Conservation (phyloP, 129 eudicot genomes). For the Lonicera japonica region DNA sequence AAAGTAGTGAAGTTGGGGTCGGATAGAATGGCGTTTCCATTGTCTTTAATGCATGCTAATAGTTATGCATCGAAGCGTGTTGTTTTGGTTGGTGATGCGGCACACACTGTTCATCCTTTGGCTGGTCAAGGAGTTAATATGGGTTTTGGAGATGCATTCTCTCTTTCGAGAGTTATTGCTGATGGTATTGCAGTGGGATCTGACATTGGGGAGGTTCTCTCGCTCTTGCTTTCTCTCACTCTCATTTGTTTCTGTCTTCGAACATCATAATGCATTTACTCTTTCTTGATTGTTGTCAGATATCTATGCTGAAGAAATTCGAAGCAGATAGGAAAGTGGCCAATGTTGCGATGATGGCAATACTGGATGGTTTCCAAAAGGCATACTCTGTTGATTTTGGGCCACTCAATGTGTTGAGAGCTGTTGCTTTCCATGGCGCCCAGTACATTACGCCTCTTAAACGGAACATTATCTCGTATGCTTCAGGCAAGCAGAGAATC, state of each 20-base stretch:
- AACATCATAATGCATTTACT: too few relatives aligned
- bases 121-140: too few relatives aligned
- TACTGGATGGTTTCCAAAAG: too few relatives aligned
- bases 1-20: too few relatives aligned
- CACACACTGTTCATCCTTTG: conserved; percentile 98
- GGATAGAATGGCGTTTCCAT: conserved; percentile 80
- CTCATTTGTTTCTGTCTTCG: too few relatives aligned
- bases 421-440: conserved; percentile 81
- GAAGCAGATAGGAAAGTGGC: conserved; percentile 86
- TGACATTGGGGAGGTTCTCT: too few relatives aligned
- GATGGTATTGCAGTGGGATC: too few relatives aligned
- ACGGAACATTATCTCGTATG: conserved; percentile 70
- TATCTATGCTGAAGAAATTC: conserved; percentile 54
- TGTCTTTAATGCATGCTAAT: conserved; percentile 82
- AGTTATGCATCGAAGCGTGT: conserved; percentile 59
- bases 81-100: conserved; percentile 85
- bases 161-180: too few relatives aligned
- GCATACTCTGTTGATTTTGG: too few relatives aligned
- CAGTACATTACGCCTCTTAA: conserved; percentile 65
- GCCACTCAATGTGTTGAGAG: conserved; percentile 60
- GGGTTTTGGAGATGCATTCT: too few relatives aligned
- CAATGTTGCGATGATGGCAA: conserved; percentile 75
- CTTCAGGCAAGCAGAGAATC: conserved; percentile 71
- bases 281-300: conserved; percentile 91
- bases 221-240: too few relatives aligned